Percentiles rank a stretch among this genome's conserved stretches.
Evolutionary conservation across 2,329 filamentous ascomycete species (phyloP).

Genomic region (Pleurostoma richardsiae): DNA sequence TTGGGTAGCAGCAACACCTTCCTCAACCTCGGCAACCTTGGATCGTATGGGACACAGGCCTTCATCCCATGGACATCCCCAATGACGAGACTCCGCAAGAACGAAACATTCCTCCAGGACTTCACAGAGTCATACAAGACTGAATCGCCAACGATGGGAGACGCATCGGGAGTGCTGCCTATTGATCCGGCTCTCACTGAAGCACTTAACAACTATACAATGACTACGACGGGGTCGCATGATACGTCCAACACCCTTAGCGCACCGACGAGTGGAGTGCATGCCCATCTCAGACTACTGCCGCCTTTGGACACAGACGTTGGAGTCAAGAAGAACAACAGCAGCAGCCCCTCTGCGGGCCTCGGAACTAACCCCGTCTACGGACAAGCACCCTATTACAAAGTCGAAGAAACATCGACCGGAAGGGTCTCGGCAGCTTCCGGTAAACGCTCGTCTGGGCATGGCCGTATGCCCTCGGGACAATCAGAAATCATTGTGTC

Average conservation of each 20-base stretch:
- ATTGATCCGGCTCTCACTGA: not conserved
- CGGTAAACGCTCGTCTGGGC: not conserved
- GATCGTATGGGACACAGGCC: constrained; percentile 2
- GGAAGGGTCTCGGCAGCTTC: not conserved
- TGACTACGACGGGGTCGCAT: no score
- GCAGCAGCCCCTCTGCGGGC: no score
- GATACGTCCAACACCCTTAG: no score
- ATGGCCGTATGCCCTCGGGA: not conserved
- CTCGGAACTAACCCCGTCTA: not conserved
- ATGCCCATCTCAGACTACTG: no score
- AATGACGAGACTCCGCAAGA: constrained; percentile 12
- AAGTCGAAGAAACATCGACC: not conserved
- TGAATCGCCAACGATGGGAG: not conserved
- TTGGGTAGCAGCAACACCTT: not conserved
- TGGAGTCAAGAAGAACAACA: no score
- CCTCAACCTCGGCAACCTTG: not conserved
- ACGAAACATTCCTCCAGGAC: constrained; percentile 15
- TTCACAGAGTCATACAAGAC: constrained; percentile 15
- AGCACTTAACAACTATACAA: no score
- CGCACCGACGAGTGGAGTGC: no score
- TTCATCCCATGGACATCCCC: constrained; percentile 15
- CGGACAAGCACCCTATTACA: not conserved
- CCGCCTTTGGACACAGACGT: no score
- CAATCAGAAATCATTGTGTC: not conserved
- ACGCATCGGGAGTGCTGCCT: not conserved